Evolutionary conservation across 2,329 filamentous ascomycete species (phyloP), one percentile per base, ranked within the genome.

Genomic region (Calonectria honghensis): DNA sequence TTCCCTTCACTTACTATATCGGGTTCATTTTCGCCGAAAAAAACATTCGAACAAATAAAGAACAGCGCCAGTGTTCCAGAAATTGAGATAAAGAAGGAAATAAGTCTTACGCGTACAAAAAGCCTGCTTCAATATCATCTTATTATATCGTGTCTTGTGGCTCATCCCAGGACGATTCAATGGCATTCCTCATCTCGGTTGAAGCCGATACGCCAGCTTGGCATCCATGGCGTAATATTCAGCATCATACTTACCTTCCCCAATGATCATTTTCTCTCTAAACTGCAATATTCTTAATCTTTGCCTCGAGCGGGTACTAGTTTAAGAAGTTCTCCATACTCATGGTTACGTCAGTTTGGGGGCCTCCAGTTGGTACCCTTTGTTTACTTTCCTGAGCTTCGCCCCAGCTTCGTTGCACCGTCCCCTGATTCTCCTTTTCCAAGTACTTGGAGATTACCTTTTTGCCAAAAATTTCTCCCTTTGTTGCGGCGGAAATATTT

Each of bases 1-100:
- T 63, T 63, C 57, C 39, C 57, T 63, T 63, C 14, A 39, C 57
- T 63, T 41, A 41, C 57, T 41, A 2, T 3, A 63, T 41, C 7
- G 57, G 35, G 57, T 10, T 24, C 35, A 27, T 63, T 27, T 29
- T 63, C 57, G 57, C 57, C 57, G 57, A 63, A 63, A 31, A 41
- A 41, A 13, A 4, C 45, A 48, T 48, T 48, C 41, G 20, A 11
- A n/a, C 4, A n/a, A 35, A 57, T 13, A 16, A 13, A 13, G 20
- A 57, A 32, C n/a, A 32, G 31, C 52, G 35, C 20, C 6, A 57
- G n/a, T 57, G 32, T n/a, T 32, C 20, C 4, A 35, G 1, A 13
- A 18, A 57, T 35, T 9, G 31, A 13, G 52, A 57, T 35, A 35
- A 27, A 6, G 11, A 35, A 13, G 29, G 20, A 35, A 35, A 35